Evolutionary conservation across 306 rosid species (phyloP).

Genomic region (Macrotyloma uniflorum): DNA sequence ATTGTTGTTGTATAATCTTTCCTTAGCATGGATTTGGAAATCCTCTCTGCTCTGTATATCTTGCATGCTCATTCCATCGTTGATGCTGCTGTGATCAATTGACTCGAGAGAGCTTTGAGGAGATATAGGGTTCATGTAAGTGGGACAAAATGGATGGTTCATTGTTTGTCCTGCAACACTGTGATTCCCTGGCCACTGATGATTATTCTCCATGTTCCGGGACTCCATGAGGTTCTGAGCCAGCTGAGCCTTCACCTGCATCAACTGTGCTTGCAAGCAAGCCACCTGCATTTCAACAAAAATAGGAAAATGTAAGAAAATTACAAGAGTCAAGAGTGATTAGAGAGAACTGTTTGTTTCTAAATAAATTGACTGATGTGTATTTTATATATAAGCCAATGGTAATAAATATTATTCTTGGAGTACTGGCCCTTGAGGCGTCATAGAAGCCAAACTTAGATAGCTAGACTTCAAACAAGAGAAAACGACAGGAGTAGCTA

Average conservation of each 20-base stretch:
- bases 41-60: conserved; percentile 63
- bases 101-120: conserved; percentile 91
- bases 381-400: conserved; percentile 25
- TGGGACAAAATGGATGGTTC: conserved; percentile 48
- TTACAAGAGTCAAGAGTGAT: not conserved
- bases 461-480: conserved; percentile 1
- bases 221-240: conserved; percentile 63
- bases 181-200: conserved; percentile 50
- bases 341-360: conserved; percentile 22
- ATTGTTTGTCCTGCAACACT: conserved; percentile 39
- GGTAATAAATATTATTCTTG: conserved; percentile 32
- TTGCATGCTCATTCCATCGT: conserved; percentile 55
- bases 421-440: conserved; percentile 39
- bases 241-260: conserved; percentile 80
- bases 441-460: conserved; percentile 28
- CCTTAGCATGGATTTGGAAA: conserved; percentile 51
- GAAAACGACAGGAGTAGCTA: conserved; percentile 44
- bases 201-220: conserved; percentile 46
- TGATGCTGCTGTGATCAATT: conserved; percentile 54
- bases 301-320: conserved; percentile 7
- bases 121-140: conserved; percentile 67
- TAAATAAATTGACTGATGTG: conserved; percentile 33
- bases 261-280: conserved; percentile 85
- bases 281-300: conserved; percentile 64
- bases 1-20: conserved; percentile 41